These are phyloP conservation scores for Penicillium sp. DNA, from an alignment of 2,329 filamentous ascomycete genomes.

Conservation along the genomic window DNA sequence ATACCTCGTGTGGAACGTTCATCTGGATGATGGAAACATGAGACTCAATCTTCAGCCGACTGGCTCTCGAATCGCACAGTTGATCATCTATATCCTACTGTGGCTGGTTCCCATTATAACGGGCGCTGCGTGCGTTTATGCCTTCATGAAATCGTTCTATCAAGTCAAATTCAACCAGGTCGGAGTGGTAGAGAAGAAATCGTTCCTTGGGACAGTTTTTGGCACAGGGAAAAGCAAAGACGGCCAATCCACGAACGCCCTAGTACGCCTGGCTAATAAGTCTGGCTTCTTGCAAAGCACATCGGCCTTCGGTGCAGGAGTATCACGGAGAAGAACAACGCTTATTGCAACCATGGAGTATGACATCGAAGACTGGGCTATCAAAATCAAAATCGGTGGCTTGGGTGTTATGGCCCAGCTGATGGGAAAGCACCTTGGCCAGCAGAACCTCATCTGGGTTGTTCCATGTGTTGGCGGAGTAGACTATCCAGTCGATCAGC, in stretches of 20 bases:
- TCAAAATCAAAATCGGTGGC: slow-evolving; percentile 64
- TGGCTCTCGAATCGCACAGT: slow-evolving; percentile 48
- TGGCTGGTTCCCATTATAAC: slow-evolving; percentile 46
- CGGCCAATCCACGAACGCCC: slow-evolving; percentile 25
- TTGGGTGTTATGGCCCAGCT: slow-evolving; percentile 62
- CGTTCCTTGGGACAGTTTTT: slow-evolving; percentile 22
- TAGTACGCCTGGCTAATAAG: slow-evolving; percentile 30
- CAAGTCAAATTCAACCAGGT: slow-evolving; percentile 55
- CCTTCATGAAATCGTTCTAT: slow-evolving; percentile 56
- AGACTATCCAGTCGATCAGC: slow-evolving; percentile 53
- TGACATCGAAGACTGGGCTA: slow-evolving; percentile 60
- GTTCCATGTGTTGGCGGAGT: slow-evolving; percentile 55
- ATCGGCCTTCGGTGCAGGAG: slow-evolving; percentile 27
- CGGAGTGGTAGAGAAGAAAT: slow-evolving; percentile 46
- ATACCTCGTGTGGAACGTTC: slow-evolving; percentile 48
- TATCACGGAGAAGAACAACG: slow-evolving; percentile 44
- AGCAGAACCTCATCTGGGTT: slow-evolving; percentile 60
- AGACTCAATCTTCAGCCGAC: slow-evolving; percentile 46
- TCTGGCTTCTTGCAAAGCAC: slow-evolving; percentile 33
- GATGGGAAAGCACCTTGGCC: slow-evolving; percentile 58
- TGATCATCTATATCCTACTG: slow-evolving; percentile 49
- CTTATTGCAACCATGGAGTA: slow-evolving; percentile 65
- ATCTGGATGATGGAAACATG: slow-evolving; percentile 48
- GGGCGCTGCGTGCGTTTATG: slow-evolving; percentile 44
- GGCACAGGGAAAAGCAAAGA: too few relatives aligned